Conservation (phyloP, 306 rosid genomes). For the Glycine soja region DNA sequence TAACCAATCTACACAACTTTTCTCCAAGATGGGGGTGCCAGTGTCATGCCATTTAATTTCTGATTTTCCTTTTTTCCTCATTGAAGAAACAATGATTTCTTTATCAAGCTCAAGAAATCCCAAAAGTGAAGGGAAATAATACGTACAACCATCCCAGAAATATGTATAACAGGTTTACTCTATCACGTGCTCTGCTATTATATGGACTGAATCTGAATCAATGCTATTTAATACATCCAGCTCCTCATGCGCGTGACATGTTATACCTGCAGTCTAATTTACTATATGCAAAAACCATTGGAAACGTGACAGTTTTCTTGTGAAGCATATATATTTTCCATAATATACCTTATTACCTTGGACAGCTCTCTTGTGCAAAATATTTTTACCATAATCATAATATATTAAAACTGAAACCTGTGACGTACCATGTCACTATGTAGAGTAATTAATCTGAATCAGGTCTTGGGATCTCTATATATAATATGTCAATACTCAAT, state of each 20-base stretch:
- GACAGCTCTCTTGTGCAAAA: background rate
- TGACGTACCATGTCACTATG: background rate
- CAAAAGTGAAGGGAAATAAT: background rate
- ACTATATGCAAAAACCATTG: background rate
- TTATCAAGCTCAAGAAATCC: background rate
- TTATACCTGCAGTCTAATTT: background rate
- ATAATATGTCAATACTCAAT: no score
- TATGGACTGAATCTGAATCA: background rate
- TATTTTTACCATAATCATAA: background rate
- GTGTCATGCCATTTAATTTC: background rate
- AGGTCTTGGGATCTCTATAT: background rate
- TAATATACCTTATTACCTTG: background rate
- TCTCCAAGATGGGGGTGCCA: background rate
- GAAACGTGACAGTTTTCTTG: background rate
- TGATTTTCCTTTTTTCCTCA: no score
- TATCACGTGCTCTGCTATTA: background rate
- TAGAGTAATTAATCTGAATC: background rate
- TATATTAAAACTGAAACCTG: background rate
- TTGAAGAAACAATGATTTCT: background rate
- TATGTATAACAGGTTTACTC: background rate
- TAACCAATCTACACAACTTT: no score
- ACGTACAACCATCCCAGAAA: background rate
- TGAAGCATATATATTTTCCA: background rate
- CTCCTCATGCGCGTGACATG: conserved; percentile 26
- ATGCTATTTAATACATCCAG: background rate